phyloP scores from a whole-genome alignment of 495 filamentous ascomycete species.

The Aspergillus incahuasiensis region DNA sequence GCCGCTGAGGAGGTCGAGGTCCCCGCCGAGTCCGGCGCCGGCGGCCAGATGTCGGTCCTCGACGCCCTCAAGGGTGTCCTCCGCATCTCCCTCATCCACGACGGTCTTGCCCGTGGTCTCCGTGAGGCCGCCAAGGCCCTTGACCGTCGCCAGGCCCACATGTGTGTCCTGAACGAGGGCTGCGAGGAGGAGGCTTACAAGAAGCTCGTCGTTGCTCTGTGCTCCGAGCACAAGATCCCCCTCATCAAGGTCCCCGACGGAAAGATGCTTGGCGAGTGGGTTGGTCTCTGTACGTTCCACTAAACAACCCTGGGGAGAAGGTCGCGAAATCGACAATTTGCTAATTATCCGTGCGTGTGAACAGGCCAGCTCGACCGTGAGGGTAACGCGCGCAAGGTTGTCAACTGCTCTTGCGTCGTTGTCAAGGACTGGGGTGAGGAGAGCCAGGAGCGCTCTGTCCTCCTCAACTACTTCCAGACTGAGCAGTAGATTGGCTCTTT shows the following conservation, averaged over 20 bases:
- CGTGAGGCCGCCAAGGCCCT: constrained; percentile 97
- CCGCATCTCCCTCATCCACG: constrained; percentile 98
- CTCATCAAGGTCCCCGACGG: constrained; percentile 99
- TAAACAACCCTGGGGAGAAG: no score
- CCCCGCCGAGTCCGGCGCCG: constrained; percentile 71
- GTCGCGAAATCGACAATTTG: no score
- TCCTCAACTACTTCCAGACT: constrained; percentile 99
- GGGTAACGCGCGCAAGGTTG: constrained; percentile 98
- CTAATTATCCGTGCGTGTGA: not conserved
- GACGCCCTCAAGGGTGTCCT: constrained; percentile 96
- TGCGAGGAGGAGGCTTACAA: constrained; percentile 99
- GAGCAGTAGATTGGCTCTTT: constrained; percentile 52
- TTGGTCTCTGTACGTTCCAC: constrained; percentile 87
- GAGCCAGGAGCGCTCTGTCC: constrained; percentile 92
- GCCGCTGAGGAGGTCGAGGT: constrained; percentile 88
- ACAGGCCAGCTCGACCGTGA: constrained; percentile 95
- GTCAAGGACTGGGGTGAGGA: constrained; percentile 99
- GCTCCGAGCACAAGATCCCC: constrained; percentile 98
- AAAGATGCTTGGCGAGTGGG: constrained; percentile 99
- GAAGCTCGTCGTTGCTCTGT: constrained; percentile 97
- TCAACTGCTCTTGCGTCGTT: constrained; percentile 99
- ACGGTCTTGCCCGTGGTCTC: constrained; percentile 95
- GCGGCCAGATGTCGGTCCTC: constrained; percentile 95
- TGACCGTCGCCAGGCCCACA: constrained; percentile 95
- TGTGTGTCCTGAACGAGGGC: constrained; percentile 98